Base-by-base conservation (phyloP, 169 alveolate genomes). In the Theileria orientalis region DNA sequence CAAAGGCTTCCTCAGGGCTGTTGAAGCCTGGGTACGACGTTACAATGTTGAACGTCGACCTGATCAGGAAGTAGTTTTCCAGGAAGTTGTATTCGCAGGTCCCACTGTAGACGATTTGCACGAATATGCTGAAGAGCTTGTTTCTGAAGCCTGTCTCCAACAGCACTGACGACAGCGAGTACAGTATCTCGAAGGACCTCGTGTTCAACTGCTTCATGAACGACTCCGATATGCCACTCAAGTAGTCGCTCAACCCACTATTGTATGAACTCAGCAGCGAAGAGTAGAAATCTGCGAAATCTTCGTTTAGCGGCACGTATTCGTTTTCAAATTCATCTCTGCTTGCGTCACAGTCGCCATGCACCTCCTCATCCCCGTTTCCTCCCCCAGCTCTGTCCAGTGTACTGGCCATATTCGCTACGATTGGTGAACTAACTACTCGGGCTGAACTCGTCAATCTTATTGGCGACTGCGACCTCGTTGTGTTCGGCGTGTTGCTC, bases 21-120 rank as follows among this genome's bases (percentile, higher is more conserved):
- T 40, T 23, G 13, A 23, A 6, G 21, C 27, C 57, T 8, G n/a
- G 41, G 16, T 25, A 21, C 25, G 32, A 6, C 8, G 23, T 25
- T 44, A 68, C n/a, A 11, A 64, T 27, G 11, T 40, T 19, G 25
- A 47, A 51, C 16, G 67, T 71, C 3, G 87, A 72, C 49, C 62
- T 70, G 23, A 56, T 68, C 3, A 79, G 37, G 72, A 79, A 79
- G 49, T 62, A 71, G 63, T 79, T 35, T 21, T 60, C 74, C 72
- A 79, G 23, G 0, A 79, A 27, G 62, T 70, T 79, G 35, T 71
- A 79, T n/a, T 61, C 29, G 32, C 47, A 23, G 30, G 11, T 64
- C 11, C 60, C 33, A 37, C 47, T 63, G 72, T 21, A 79, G 2
- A 73, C 51, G 25, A 79, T 35, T 23, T 66, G 21, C 32, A 70